Evolutionary conservation across 129 eudicot species (phyloP).

Genomic region (Flaveria sonorensis): DNA sequence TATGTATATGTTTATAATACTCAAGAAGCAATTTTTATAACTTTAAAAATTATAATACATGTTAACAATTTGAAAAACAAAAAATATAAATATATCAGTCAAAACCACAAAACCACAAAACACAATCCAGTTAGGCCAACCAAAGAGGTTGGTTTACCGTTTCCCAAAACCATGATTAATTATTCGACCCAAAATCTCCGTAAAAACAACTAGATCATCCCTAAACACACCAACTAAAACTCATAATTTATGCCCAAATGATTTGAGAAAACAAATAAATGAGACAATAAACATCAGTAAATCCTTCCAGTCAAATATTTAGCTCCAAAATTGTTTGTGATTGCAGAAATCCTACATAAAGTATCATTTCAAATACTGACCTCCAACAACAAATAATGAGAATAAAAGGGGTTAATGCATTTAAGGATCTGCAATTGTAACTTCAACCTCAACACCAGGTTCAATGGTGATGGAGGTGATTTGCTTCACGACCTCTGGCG

Average conservation of each 20-base stretch:
- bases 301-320: constrained; percentile 21
- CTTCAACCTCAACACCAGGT: constrained; percentile 47
- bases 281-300: not conserved
- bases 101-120: no score
- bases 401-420: constrained; percentile 9
- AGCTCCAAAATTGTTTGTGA: constrained; percentile 26
- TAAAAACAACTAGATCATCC: not conserved
- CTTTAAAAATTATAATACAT: no score
- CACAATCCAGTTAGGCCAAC: no score
- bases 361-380: not conserved
- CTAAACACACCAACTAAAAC: not conserved
- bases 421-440: constrained; percentile 76
- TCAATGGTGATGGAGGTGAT: constrained; percentile 38
- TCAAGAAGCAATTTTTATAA: no score
- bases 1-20: no score
- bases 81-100: no score
- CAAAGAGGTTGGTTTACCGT: no score
- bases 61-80: no score
- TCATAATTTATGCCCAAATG: not conserved
- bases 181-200: not conserved
- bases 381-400: constrained; percentile 7
- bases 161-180: not conserved
- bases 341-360: constrained; percentile 25
- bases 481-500: constrained; percentile 35
- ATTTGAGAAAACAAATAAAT: not conserved